Evolutionary conservation across 805 yeast species (phyloP).

Genomic region (Ogataea pini): DNA sequence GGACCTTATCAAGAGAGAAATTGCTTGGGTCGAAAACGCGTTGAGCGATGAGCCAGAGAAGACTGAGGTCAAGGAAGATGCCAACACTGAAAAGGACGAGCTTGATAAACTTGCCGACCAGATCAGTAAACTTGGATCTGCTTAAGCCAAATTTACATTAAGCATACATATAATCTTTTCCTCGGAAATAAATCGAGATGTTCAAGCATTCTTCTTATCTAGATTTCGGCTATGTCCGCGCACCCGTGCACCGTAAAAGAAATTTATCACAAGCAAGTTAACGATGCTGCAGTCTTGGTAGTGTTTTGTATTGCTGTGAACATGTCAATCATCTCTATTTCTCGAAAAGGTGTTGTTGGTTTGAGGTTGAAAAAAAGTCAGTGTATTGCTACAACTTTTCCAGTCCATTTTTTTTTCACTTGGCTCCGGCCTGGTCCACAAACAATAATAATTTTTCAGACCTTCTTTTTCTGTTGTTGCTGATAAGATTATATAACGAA

Average conservation of each 20-base stretch:
- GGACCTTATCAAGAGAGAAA: conserved; percentile 34
- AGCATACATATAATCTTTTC: too few species aligned
- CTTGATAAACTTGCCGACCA: conserved; percentile 26
- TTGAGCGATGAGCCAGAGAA: conserved; percentile 19
- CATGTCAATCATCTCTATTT: too few species aligned
- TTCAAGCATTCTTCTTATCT: not conserved
- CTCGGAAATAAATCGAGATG: too few species aligned
- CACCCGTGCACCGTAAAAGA: not conserved
- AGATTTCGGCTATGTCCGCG: not conserved
- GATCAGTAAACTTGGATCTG: conserved; percentile 34
- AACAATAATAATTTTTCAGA: not conserved
- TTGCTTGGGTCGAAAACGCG: conserved; percentile 36
- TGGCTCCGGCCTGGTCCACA: too few species aligned
- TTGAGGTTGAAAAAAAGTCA: too few species aligned
- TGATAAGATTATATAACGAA: not conserved
- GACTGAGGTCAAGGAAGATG: not conserved
- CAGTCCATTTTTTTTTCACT: too few species aligned
- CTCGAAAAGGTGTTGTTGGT: too few species aligned
- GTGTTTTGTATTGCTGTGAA: not conserved
- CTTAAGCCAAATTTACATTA: conserved; percentile 11
- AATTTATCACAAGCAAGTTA: not conserved
- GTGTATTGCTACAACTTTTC: too few species aligned
- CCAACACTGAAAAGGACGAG: conserved; percentile 22
- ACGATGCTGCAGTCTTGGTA: not conserved
- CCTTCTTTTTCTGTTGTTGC: not conserved